phyloP scores from a whole-genome alignment of 352 stramenopile species.

The Pythium apleroticum region DNA sequence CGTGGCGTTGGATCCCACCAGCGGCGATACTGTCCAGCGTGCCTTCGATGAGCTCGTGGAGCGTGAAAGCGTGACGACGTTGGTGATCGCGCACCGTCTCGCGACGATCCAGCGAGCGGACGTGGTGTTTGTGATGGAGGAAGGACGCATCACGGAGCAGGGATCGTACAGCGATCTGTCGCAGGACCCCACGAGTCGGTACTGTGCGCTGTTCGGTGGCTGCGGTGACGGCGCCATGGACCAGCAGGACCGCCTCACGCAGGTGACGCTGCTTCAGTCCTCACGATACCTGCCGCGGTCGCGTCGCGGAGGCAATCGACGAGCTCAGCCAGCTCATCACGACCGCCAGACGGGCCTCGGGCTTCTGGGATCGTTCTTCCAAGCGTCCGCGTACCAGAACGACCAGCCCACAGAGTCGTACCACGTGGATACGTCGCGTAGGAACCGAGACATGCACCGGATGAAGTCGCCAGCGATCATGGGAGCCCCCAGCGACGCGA shows the following conservation, averaged over 20 bases:
- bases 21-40: slow-evolving; percentile 87
- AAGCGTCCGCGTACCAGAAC: background rate
- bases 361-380: slow-evolving; percentile 7
- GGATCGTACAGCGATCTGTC: slow-evolving; percentile 81
- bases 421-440: background rate
- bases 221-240: slow-evolving; percentile 10
- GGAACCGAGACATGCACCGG: background rate
- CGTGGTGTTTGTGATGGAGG: slow-evolving; percentile 75
- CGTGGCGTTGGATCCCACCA: slow-evolving; percentile 57
- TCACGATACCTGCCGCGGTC: slow-evolving; percentile 50
- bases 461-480: slow-evolving; percentile 16
- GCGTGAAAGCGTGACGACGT: slow-evolving; percentile 65
- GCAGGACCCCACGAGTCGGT: slow-evolving; percentile 27
- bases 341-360: background rate
- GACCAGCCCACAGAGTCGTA: background rate
- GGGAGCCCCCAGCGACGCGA: slow-evolving; percentile 2
- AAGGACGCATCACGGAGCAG: slow-evolving; percentile 71
- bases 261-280: slow-evolving; percentile 75
- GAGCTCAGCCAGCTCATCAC: background rate
- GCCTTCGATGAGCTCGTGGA: slow-evolving; percentile 67
- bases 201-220: slow-evolving; percentile 27
- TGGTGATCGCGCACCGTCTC: slow-evolving; percentile 80
- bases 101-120: slow-evolving; percentile 74
- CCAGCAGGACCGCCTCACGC: slow-evolving; percentile 29
- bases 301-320: slow-evolving; percentile 56